Evolutionary conservation across 495 filamentous ascomycete species (phyloP).

Genomic region (Talaromyces stipitatus): DNA sequence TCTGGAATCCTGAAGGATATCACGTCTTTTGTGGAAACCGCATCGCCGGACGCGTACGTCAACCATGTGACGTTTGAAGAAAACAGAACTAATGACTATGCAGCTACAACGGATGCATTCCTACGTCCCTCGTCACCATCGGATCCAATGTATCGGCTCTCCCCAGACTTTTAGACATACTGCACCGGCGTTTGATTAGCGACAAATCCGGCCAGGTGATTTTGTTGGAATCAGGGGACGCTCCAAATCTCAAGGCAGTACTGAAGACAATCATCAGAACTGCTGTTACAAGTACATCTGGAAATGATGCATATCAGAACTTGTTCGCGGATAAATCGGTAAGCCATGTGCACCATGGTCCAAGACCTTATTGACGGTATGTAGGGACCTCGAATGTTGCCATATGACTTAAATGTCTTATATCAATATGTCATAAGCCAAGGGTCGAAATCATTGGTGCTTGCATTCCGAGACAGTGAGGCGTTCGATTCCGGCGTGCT

Average conservation of each 20-base stretch:
- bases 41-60: slow-evolving; percentile 36
- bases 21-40: slow-evolving; percentile 52
- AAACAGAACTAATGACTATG: slow-evolving; percentile 13
- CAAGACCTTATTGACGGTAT: not conserved
- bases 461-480: slow-evolving; percentile 87
- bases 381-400: slow-evolving; percentile 65
- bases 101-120: slow-evolving; percentile 49
- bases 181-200: slow-evolving; percentile 49
- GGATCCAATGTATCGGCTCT: slow-evolving; percentile 84
- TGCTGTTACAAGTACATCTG: slow-evolving; percentile 49
- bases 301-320: slow-evolving; percentile 34
- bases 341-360: slow-evolving; percentile 13
- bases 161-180: slow-evolving; percentile 54
- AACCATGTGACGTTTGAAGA: not conserved
- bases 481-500: slow-evolving; percentile 78
- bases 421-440: slow-evolving; percentile 53
- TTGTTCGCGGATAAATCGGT: slow-evolving; percentile 47
- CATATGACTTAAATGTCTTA: slow-evolving; percentile 85
- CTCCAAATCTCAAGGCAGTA: slow-evolving; percentile 70
- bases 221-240: slow-evolving; percentile 69
- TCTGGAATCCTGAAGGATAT: slow-evolving; percentile 60
- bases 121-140: slow-evolving; percentile 72
- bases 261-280: slow-evolving; percentile 79
- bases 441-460: slow-evolving; percentile 52
- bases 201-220: slow-evolving; percentile 49